Base-by-base conservation (phyloP, 805 yeast genomes). In the Brettanomyces anomalus region DNA sequence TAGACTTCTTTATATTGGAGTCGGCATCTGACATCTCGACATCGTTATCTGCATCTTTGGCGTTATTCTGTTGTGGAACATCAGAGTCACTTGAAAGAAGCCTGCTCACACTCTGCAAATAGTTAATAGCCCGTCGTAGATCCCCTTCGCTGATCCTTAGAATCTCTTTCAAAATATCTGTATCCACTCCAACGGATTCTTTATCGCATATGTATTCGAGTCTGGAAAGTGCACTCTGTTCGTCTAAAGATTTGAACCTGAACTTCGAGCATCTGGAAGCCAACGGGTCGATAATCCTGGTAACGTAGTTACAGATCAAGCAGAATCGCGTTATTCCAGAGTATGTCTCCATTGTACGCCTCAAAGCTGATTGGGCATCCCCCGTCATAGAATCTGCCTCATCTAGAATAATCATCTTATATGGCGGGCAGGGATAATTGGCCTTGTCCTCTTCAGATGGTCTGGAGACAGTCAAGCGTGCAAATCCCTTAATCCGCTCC, bases 361-460 rank as follows among this genome's bases (percentile, higher is more conserved):
- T 77, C 46, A 93, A 70, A 1, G 98, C 98, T 43, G 87, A 74
- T 59, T 93, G 98, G 0, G 98, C 98, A 56, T 86, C 97, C 39
- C 84, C 77, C 14, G 98, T 93, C 98, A 93, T 93, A n/a, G 96
- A 86, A 61, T 93, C 97, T 2, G 97, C 97, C 63, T 89, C 97
- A 66, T 89, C 97, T 42, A 93, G 65, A 36, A 93, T 85, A 49
- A 93, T 83, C 53, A 93, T 78, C 60, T 93, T 93, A 64, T 85
- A 93, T 4, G 97, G 97, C 1, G 98, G 97, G 58, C 97, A 90
- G 2, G 97, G 96, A 64, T 88, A 89, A 16, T 78, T 73, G 34
- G 67, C 75, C 40, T 74, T 62, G 53, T 84, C 93, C 34, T 79
- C 81, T 14, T 71, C 67, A 1, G 84, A 58, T 1, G 97, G 94